phyloP scores from a whole-genome alignment of 805 yeast species.

The Candida tallmaniae region DNA sequence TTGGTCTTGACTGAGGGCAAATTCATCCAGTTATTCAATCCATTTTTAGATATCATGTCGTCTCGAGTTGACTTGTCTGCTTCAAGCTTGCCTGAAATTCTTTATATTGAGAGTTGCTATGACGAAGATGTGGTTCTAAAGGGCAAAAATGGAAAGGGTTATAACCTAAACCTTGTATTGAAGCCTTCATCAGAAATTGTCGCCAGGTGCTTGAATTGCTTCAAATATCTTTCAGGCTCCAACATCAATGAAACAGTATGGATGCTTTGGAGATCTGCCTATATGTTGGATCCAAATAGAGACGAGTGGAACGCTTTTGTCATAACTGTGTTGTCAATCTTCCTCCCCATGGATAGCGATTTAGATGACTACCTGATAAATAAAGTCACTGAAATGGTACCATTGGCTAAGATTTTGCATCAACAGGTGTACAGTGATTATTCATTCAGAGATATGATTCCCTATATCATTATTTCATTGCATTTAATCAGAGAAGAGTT shows the following conservation, averaged over 20 bases:
- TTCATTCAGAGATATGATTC: slow-evolving; percentile 49
- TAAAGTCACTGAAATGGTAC: slow-evolving; percentile 26
- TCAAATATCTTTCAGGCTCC: slow-evolving; percentile 54
- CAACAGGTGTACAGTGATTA: slow-evolving; percentile 28
- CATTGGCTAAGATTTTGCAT: slow-evolving; percentile 26
- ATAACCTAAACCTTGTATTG: slow-evolving; percentile 31
- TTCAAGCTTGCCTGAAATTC: slow-evolving; percentile 12
- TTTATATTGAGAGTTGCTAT: slow-evolving; percentile 23
- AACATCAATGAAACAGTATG: slow-evolving; percentile 54
- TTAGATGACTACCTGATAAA: slow-evolving; percentile 13
- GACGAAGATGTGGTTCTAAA: slow-evolving; percentile 24
- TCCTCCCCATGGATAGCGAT: slow-evolving; percentile 42
- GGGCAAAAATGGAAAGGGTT: slow-evolving; percentile 16
- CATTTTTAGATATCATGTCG: slow-evolving; percentile 41
- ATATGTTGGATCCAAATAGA: slow-evolving; percentile 33
- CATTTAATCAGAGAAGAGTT: slow-evolving; percentile 79
- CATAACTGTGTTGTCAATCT: slow-evolving; percentile 44
- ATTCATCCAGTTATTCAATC: slow-evolving; percentile 45
- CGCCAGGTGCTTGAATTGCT: slow-evolving; percentile 40
- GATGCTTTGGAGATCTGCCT: slow-evolving; percentile 59
- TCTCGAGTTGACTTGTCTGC: slow-evolving; percentile 7
- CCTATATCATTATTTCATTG: slow-evolving; percentile 61
- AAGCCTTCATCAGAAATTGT: slow-evolving; percentile 45
- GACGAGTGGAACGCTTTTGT: slow-evolving; percentile 62
- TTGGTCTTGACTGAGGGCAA: slow-evolving; percentile 34